phyloP scores from a whole-genome alignment of 176 grass and related monocot genomes.

The Rhynchospora breviuscula region DNA sequence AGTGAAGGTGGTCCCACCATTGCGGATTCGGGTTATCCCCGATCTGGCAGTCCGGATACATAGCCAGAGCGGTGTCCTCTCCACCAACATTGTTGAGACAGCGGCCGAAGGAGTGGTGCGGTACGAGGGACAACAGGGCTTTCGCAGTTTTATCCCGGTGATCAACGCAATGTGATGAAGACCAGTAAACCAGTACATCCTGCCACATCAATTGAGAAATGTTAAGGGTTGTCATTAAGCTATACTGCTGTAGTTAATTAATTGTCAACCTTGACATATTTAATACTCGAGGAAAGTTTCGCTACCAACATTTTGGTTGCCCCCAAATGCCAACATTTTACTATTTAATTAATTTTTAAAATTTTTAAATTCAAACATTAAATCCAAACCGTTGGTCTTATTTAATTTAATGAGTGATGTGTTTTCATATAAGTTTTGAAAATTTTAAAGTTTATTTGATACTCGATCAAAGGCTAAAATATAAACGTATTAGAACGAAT shows the following conservation, averaged over 20 bases:
- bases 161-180: slow-evolving; percentile 35
- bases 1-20: slow-evolving; percentile 40
- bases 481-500: no score
- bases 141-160: slow-evolving; percentile 23
- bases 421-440: no score
- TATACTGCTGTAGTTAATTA: no score
- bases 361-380: no score
- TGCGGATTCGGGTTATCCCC: slow-evolving; percentile 3
- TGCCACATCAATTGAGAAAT: not conserved
- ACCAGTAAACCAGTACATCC: slow-evolving; percentile 48
- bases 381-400: no score
- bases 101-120: slow-evolving; percentile 37
- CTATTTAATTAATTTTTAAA: no score
- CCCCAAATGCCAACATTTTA: no score
- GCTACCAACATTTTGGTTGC: no score
- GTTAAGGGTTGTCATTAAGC: not conserved
- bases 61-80: slow-evolving; percentile 24
- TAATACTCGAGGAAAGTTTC: no score
- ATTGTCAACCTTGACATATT: not conserved
- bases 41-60: slow-evolving; percentile 32
- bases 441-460: no score
- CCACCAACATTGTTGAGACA: slow-evolving; percentile 45
- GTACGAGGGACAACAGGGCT: slow-evolving; percentile 23
- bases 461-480: no score
- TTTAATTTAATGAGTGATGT: no score